Conservation (phyloP, 75 land plant genomes). For the Larix kaempferi region DNA sequence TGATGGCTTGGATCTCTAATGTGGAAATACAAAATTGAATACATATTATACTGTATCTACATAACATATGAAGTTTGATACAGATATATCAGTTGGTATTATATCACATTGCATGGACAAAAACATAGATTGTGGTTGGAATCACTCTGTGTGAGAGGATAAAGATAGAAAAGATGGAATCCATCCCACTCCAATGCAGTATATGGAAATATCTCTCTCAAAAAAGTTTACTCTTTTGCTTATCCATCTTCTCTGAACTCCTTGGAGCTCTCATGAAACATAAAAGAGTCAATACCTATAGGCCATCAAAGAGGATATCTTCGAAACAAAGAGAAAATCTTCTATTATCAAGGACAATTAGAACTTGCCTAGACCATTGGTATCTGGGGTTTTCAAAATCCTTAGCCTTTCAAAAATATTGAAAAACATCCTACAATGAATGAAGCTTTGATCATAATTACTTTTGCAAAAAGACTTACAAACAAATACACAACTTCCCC, state of each 20-base stretch:
- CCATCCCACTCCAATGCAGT: background rate
- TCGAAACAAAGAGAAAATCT: background rate
- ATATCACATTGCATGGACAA: slow-evolving; percentile 5
- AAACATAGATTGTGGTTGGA: background rate
- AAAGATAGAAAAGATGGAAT: slow-evolving; percentile 1
- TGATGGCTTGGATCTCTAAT: background rate
- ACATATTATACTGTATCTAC: background rate
- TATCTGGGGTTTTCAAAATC: slow-evolving; percentile 70
- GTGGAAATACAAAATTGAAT: background rate
- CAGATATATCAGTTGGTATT: slow-evolving; percentile 6
- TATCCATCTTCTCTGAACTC: background rate
- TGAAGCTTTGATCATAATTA: background rate
- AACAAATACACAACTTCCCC: background rate
- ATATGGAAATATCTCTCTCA: background rate
- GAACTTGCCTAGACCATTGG: slow-evolving; percentile 53
- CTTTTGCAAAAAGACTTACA: background rate
- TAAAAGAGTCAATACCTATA: background rate
- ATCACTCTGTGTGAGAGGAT: background rate
- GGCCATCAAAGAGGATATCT: background rate
- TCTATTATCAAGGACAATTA: background rate
- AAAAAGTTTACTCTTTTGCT: slow-evolving; percentile 5
- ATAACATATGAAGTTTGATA: slow-evolving; percentile 4
- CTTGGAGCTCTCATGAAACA: slow-evolving; percentile 2
- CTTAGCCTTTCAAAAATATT: slow-evolving; percentile 67
- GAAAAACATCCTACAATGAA: slow-evolving; percentile 63